Conservation (phyloP, 1,284 basidiomycete species). For the Naganishia liquefaciens region DNA sequence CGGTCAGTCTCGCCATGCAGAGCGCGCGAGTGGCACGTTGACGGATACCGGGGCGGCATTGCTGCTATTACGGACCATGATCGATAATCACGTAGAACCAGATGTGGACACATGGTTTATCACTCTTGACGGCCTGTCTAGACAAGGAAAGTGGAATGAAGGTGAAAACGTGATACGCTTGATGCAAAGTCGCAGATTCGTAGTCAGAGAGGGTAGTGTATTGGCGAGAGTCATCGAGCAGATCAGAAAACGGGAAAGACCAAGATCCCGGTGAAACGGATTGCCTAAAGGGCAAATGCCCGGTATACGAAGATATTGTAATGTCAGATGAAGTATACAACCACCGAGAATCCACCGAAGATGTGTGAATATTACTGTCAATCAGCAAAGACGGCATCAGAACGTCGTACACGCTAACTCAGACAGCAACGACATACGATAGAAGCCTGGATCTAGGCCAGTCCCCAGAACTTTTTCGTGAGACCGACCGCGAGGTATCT, state of each 20-base stretch:
- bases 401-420: no score
- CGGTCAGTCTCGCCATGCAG: not conserved
- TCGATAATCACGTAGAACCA: slow-evolving; percentile 57
- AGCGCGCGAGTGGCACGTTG: slow-evolving; percentile 60
- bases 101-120: slow-evolving; percentile 72
- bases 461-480: slow-evolving; percentile 64
- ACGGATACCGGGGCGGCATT: slow-evolving; percentile 11
- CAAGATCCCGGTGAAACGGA: slow-evolving; percentile 36
- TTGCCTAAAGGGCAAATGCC: not conserved
- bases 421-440: no score
- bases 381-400: no score
- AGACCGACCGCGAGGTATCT: slow-evolving; percentile 70
- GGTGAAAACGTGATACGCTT: slow-evolving; percentile 52
- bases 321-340: slow-evolving; percentile 6
- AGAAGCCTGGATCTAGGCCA: slow-evolving; percentile 18
- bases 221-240: slow-evolving; percentile 15
- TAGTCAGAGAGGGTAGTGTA: slow-evolving; percentile 12
- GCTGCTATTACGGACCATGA: slow-evolving; percentile 56
- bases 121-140: slow-evolving; percentile 64
- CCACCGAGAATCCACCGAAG: not conserved
- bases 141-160: slow-evolving; percentile 61
- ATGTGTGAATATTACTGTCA: no score
- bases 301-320: no score
- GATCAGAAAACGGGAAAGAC: slow-evolving; percentile 31
- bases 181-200: slow-evolving; percentile 17